Evolutionary conservation across 2,329 filamentous ascomycete genomes (phyloP), one percentile per base, ranked within the genome.

Genomic region (Penicillium sp.): DNA sequence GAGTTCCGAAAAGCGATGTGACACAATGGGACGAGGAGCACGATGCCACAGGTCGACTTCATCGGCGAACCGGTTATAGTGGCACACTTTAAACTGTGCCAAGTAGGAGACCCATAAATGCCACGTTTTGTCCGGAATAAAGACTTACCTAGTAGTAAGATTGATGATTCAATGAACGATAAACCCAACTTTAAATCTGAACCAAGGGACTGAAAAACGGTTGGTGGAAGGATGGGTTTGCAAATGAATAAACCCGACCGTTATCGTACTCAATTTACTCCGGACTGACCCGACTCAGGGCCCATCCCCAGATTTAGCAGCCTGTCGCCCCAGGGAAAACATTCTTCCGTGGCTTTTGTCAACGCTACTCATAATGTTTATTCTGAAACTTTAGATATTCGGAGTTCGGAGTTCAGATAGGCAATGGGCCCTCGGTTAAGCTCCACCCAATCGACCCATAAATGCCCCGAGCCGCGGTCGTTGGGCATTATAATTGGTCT

Each of bases 21-120:
- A 73, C 68, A 0, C 67, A 65, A n/a, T 88, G 86, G 85, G 85
- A 87, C 64, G 74, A 71, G 1, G 74, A 76, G 7, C 85, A 87
- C 61, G 84, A 87, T 69, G 82, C 66, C 24, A 57, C 63, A n/a
- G 71, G 72, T 6, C 57, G 63, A 13, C 13, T 36, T n/a, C n/a
- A n/a, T 36, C 34, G 14, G n/a, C 34, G 34, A n/a, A 36, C 13
- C 14, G 34, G 4, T 6, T 36, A 36, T 6, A 36, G 34, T 36
- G n/a, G 34, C 24, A 27, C 24, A 27, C 24, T 27, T 8, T 27
- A 27, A 27, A 27, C 1, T 1, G 5, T 18, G 18, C 18, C 18
- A 18, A 18, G 18, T 18, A 2, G 18, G 18, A 18, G 18, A 18
- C 18, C 24, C 8, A 27, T 8, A 27, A 8, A 27, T 27, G 1